Evolutionary conservation across 2,329 filamentous ascomycete genomes (phyloP).

Genomic region (Pseudogymnoascus sp.): DNA sequence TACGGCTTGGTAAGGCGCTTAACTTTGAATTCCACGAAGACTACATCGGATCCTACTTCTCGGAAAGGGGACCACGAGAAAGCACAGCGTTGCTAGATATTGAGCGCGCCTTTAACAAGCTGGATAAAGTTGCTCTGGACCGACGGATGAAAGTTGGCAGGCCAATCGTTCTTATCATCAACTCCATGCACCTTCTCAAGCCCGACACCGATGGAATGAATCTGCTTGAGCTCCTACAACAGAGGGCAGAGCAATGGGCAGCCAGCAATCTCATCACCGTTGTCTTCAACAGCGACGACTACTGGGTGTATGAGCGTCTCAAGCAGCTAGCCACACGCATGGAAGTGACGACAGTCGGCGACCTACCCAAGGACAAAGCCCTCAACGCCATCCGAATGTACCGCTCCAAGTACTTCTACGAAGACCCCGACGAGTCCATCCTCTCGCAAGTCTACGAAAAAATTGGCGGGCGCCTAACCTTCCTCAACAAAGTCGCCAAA

Average conservation of each 20-base stretch:
- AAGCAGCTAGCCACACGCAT: conserved; percentile 91
- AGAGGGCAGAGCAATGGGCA: conserved; percentile 94
- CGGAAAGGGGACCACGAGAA: conserved; percentile 85
- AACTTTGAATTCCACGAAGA: conserved; percentile 98
- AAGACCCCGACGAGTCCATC: conserved; percentile 46
- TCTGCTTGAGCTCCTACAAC: conserved; percentile 87
- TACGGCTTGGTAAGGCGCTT: conserved; percentile 84
- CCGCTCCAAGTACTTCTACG: conserved; percentile 68
- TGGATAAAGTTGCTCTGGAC: conserved; percentile 86
- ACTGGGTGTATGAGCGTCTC: conserved; percentile 94
- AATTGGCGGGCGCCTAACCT: conserved; percentile 83
- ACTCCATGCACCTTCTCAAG: conserved; percentile 83
- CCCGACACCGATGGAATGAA: conserved; percentile 92
- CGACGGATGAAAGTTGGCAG: conserved; percentile 52
- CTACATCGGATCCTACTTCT: conserved; percentile 94
- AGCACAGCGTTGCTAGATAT: conserved; percentile 91
- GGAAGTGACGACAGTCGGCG: conserved; percentile 82
- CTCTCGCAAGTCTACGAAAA: conserved; percentile 77
- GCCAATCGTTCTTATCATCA: conserved; percentile 88
- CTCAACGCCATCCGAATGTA: conserved; percentile 72
- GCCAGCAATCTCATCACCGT: conserved; percentile 83
- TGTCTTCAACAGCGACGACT: conserved; percentile 95
- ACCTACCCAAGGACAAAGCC: conserved; percentile 73
- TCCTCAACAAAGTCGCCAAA: conserved; percentile 85
- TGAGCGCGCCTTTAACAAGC: conserved; percentile 92